phyloP scores from a whole-genome alignment of 129 eudicot species.

The Centrapalus pauciflorus region DNA sequence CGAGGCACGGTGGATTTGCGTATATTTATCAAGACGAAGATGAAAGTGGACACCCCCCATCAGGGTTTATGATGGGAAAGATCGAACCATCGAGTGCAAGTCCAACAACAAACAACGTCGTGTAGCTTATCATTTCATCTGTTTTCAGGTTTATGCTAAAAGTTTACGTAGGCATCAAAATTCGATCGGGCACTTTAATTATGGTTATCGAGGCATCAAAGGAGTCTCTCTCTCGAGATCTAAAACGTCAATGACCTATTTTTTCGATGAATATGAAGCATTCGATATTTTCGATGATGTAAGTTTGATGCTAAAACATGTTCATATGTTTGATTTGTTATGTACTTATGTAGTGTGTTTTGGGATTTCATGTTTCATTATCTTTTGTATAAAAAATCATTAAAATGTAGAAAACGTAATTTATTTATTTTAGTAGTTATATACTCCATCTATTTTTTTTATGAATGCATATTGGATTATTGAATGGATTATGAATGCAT shows the following conservation, averaged over 20 bases:
- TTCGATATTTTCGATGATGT: background rate
- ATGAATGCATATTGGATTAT: no score
- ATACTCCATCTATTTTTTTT: no score
- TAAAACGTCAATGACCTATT: no score
- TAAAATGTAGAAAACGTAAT: background rate
- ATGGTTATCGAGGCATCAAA: no score
- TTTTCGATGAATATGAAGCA: no score
- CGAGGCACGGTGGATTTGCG: slow-evolving; percentile 67
- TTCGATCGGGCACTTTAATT: no score
- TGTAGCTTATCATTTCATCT: slow-evolving; percentile 1
- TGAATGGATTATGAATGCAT: no score
- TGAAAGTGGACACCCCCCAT: slow-evolving; percentile 32
- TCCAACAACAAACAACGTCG: slow-evolving; percentile 18
- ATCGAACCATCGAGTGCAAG: slow-evolving; percentile 36
- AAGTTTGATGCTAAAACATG: background rate
- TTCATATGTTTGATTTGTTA: background rate
- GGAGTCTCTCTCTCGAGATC: no score
- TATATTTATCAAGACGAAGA: slow-evolving; percentile 55
- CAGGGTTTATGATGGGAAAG: slow-evolving; percentile 32
- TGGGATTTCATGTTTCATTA: background rate
- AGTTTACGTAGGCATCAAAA: no score
- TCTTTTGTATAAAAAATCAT: background rate
- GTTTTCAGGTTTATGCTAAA: background rate
- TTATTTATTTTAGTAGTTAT: background rate
- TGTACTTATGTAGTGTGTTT: background rate